Evolutionary conservation across 2,329 filamentous ascomycete species (phyloP), one percentile per base, ranked within the genome.

Genomic region (Meredithiella fracta): DNA sequence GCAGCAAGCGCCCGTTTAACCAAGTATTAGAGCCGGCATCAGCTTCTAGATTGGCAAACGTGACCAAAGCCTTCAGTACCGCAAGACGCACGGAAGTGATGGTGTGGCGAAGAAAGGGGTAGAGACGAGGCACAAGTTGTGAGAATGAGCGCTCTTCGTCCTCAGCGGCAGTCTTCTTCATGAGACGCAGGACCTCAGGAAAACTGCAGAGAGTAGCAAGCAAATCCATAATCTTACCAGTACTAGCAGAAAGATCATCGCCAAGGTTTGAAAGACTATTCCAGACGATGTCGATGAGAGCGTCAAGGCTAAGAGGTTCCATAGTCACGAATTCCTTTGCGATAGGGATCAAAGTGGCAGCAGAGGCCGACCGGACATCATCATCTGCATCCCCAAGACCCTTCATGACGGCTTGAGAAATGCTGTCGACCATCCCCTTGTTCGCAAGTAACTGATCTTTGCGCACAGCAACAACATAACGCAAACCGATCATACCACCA

Each of bases 181-280:
- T 98, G 14, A 91, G 86, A 59, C 91, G 82, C 31, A 98, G 72
- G 6, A 97, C 91, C 69, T 95, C 80, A 0, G 86, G 86, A 71
- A 96, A 98, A 60, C 89, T 85, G 71, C 92, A 98, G 1, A 98
- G 79, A 59, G 92, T 97, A 14, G 94, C 92, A 17, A 98, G 76
- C 42, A 98, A 78, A 67, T 98, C 94, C 94, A 98, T 98, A 55
- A 98, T 94, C 57, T 89, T 94, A 51, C 92, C 92, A 8, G 94
- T 98, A 67, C 92, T 97, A 3, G 92, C 92, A 67, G 90, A 97
- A 17, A 98, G 75, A 65, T 98, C 92, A 65, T 98, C 92, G 61
- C 91, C 90, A n/a, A 98, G 74, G 65, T 94, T 94, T 2, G 91
- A 94, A 23, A 98, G 74, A 70, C 92, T 97, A 64, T 94, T 86